Conservation (phyloP, 129 eudicot species). For the Arctium minus region DNA sequence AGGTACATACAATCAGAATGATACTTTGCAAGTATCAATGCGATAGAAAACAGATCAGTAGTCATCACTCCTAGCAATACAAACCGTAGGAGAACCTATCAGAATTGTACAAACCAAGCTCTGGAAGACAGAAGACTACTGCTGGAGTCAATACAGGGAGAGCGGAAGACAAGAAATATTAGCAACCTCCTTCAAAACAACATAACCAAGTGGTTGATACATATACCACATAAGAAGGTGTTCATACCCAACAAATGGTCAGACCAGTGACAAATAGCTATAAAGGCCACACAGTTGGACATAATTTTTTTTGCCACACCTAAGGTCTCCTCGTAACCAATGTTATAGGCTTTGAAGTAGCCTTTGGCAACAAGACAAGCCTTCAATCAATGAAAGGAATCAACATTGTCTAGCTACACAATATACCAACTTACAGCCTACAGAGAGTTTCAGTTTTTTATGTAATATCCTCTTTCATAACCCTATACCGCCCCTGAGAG, state of each 20-base stretch:
- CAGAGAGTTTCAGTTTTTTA: not conserved
- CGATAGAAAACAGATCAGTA: not conserved
- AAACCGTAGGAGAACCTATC: too few species aligned
- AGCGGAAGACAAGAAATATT: too few species aligned
- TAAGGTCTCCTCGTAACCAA: not conserved
- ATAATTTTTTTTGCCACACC: not conserved
- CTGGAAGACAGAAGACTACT: too few species aligned
- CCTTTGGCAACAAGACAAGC: not conserved
- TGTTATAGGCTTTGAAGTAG: not conserved
- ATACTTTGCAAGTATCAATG: not conserved
- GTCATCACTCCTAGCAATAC: too few species aligned
- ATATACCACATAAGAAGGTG: not conserved
- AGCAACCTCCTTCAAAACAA: not conserved
- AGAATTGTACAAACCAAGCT: too few species aligned
- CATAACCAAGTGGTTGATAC: not conserved
- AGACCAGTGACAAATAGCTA: not conserved
- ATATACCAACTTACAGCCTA: not conserved
- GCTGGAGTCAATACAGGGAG: too few species aligned
- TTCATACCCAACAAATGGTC: not conserved
- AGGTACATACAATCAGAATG: not conserved
- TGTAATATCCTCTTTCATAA: not conserved
- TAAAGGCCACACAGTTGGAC: not conserved
- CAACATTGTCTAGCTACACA: not conserved
- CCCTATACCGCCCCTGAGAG: not conserved
- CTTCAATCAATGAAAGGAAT: not conserved